A percentile compares a stretch with the other conserved stretches of the same genome.
Conservation (phyloP, 331 rosid genomes). For the Rosa hybrid region DNA sequence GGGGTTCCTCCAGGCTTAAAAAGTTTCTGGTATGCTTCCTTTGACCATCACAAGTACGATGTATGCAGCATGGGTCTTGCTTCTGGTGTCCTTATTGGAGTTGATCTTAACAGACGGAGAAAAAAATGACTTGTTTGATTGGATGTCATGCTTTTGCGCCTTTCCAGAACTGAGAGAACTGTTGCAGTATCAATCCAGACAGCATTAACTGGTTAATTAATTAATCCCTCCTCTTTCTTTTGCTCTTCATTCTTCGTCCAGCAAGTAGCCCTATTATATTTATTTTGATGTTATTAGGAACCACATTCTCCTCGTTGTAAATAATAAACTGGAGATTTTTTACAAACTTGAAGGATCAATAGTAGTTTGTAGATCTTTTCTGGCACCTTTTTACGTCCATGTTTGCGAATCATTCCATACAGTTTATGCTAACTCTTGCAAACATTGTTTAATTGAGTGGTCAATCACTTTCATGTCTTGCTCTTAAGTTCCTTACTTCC, state of each 20-base stretch:
- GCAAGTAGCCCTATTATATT: not conserved
- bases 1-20: constrained; percentile 42
- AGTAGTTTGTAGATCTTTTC: not conserved
- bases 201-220: constrained; percentile 3
- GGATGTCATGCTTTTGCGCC: constrained; percentile 3
- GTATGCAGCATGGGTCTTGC: not conserved
- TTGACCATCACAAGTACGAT: not conserved
- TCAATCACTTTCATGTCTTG: not conserved
- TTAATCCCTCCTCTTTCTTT: not conserved
- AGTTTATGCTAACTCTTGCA: not conserved
- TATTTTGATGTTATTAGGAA: not conserved
- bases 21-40: not conserved
- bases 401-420: not conserved
- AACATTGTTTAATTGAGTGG: not conserved
- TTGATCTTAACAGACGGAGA: not conserved
- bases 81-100: not conserved
- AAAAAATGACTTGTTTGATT: not conserved
- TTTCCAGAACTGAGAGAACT: not conserved
- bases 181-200: constrained; percentile 12
- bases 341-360: not conserved
- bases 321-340: not conserved
- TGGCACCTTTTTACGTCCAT: not conserved
- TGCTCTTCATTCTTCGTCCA: not conserved
- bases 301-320: constrained; percentile 1
- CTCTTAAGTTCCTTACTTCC: not conserved